These are phyloP conservation scores for Colletotrichum horii DNA, from an alignment of 2,329 filamentous ascomycete species.

Conservation along the genomic window DNA sequence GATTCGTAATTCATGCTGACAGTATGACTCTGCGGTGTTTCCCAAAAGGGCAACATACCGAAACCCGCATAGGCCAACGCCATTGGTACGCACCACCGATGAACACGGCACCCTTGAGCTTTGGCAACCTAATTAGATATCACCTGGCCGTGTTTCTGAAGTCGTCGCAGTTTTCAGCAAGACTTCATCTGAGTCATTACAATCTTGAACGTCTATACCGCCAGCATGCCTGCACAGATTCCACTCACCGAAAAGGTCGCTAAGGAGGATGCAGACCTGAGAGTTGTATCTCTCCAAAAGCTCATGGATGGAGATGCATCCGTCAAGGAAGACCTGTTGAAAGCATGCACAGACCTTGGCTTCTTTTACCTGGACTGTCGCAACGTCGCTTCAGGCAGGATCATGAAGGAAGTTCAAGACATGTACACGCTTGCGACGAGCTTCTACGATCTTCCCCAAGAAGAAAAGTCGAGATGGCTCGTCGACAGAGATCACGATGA, in stretches of 20 bases:
- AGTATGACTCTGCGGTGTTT: not conserved
- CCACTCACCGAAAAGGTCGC: not conserved
- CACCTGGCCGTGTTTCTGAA: not conserved
- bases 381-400: not conserved
- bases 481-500: constrained; percentile 6
- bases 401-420: not conserved
- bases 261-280: not conserved
- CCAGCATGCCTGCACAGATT: not conserved
- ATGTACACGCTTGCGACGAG: not conserved
- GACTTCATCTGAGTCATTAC: not conserved
- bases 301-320: not conserved
- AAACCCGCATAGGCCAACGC: not conserved
- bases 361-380: constrained; percentile 2
- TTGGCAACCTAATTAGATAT: not conserved
- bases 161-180: not conserved
- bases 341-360: constrained; percentile 1
- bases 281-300: not conserved
- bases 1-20: not conserved
- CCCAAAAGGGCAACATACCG: not conserved
- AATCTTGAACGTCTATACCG: not conserved
- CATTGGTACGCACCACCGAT: not conserved
- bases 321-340: not conserved
- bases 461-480: not conserved
- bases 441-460: not conserved
- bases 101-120: not conserved